A percentile compares a stretch with the other conserved stretches of the same genome.
Conservation (phyloP, 2,329 filamentous ascomycete genomes). For the Aspergillus tamarii region DNA sequence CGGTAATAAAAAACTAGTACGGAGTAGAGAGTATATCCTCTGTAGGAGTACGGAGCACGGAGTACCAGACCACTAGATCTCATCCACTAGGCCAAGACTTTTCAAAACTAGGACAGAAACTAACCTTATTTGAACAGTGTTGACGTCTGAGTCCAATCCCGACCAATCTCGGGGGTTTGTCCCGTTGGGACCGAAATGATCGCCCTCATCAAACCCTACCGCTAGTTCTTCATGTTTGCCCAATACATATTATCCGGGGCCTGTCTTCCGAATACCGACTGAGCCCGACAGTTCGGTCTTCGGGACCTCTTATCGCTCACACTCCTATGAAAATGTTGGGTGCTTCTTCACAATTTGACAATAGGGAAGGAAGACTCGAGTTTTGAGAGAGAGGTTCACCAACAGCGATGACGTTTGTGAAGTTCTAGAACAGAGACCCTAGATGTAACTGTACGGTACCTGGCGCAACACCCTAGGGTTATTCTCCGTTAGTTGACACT, state of each 20-base stretch:
- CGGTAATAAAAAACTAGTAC: not conserved
- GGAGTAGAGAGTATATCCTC: not conserved
- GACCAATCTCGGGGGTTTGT: slow-evolving; percentile 12
- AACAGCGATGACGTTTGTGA: not conserved
- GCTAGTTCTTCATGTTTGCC: not conserved
- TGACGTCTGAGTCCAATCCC: slow-evolving; percentile 10
- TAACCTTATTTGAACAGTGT: slow-evolving; percentile 16
- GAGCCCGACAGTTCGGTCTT: not conserved
- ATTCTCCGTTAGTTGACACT: not conserved
- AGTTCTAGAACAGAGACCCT: not conserved
- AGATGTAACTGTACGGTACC: not conserved
- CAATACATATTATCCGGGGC: not conserved
- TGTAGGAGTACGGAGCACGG: too few species aligned
- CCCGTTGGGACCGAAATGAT: slow-evolving; percentile 23
- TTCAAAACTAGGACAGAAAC: not conserved
- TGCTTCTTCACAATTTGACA: not conserved
- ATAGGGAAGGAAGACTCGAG: not conserved
- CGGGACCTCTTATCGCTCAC: not conserved
- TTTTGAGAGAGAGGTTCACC: not conserved
- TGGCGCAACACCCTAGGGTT: not conserved
- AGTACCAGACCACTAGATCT: not conserved
- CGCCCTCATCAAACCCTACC: slow-evolving; percentile 21
- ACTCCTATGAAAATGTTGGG: not conserved
- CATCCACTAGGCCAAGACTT: not conserved
- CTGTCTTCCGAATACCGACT: not conserved